Conservation (phyloP, 306 rosid genomes). For the Elaeagnus macrophylla region DNA sequence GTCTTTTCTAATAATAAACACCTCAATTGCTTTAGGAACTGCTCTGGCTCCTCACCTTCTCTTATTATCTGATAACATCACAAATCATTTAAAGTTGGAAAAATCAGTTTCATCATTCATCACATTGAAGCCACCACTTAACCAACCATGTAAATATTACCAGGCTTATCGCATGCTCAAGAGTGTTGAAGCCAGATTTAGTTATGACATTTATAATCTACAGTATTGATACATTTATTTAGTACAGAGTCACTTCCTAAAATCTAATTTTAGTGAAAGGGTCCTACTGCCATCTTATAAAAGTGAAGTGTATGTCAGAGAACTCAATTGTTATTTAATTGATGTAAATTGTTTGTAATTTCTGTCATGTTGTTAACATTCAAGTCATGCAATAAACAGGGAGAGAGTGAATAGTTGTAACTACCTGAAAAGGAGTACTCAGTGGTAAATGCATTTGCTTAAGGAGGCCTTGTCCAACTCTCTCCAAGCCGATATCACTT, state of each 20-base stretch:
- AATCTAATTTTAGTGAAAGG: too few relatives aligned
- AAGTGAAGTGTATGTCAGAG: too few relatives aligned
- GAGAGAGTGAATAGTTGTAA: not conserved
- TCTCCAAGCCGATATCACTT: conserved; percentile 23
- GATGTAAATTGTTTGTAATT: not conserved
- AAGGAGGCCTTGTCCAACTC: conserved; percentile 22
- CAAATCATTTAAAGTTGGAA: too few relatives aligned
- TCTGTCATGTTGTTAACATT: not conserved
- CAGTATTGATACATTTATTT: too few relatives aligned
- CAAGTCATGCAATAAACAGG: conserved; percentile 2
- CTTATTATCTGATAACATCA: conserved; percentile 30
- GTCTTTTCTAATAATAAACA: conserved; percentile 3
- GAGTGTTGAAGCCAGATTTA: too few relatives aligned
- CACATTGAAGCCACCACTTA: not conserved
- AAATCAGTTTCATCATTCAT: conserved; percentile 1
- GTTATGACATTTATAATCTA: too few relatives aligned
- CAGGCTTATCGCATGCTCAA: too few relatives aligned
- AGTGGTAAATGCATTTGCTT: conserved; percentile 24
- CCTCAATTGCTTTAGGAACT: conserved; percentile 27
- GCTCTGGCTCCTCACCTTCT: conserved; percentile 42
- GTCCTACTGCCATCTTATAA: too few relatives aligned
- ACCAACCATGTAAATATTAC: too few relatives aligned
- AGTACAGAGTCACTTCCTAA: too few relatives aligned
- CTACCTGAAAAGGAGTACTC: conserved; percentile 34
- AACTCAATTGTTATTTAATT: too few relatives aligned